Evolutionary conservation across 805 yeast species (phyloP).

Genomic region (Pichia californica): DNA sequence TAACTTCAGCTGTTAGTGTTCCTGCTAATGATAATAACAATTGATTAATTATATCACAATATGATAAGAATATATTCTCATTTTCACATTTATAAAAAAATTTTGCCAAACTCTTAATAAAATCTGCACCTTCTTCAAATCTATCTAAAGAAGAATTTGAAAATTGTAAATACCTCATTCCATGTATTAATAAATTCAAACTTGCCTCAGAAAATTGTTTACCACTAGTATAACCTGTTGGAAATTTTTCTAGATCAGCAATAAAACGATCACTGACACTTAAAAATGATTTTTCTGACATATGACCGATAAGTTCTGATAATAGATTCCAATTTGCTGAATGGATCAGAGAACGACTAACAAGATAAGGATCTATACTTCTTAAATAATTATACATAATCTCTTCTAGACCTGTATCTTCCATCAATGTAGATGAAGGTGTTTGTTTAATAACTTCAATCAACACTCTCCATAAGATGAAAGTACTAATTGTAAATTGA

Average conservation of each 20-base stretch:
- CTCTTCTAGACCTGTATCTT: conserved; percentile 81
- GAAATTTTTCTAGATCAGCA: conserved; percentile 83
- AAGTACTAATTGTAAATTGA: conserved; percentile 80
- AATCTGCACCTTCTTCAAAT: conserved; percentile 92
- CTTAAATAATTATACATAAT: conserved; percentile 86
- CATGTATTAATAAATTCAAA: conserved; percentile 71
- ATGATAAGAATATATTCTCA: conserved; percentile 62
- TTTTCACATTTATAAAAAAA: conserved; percentile 66
- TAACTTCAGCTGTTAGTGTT: conserved; percentile 84
- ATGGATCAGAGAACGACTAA: conserved; percentile 65
- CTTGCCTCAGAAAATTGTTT: conserved; percentile 36
- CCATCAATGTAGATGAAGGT: conserved; percentile 65
- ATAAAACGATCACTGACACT: conserved; percentile 91
- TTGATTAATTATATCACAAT: conserved; percentile 75
- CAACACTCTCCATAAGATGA: conserved; percentile 81
- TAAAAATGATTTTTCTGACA: conserved; percentile 78
- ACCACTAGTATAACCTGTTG: conserved; percentile 38
- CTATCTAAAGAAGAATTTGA: conserved; percentile 81
- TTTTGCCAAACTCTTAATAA: conserved; percentile 76
- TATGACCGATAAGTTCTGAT: conserved; percentile 81
- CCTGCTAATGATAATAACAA: conserved; percentile 80
- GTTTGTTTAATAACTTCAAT: conserved; percentile 90
- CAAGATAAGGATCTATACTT: conserved; percentile 72
- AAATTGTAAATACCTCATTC: conserved; percentile 80
- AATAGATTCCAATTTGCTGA: conserved; percentile 92